These are phyloP conservation scores for Torulaspora gathmanii DNA, from an alignment of 805 yeast species.

Conservation along the genomic window DNA sequence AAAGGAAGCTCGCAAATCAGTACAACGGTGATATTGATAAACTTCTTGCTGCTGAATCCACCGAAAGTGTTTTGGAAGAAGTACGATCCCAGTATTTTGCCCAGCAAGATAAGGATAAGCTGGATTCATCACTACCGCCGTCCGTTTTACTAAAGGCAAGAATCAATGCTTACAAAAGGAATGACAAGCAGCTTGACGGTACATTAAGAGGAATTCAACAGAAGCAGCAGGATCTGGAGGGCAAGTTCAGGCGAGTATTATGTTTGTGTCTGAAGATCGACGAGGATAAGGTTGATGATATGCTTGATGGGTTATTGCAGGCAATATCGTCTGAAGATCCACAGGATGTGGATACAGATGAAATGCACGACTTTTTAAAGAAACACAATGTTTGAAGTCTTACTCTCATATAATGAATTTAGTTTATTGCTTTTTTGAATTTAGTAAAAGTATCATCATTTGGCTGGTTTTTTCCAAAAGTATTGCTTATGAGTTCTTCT, in stretches of 20 bases:
- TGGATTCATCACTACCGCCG: constrained; percentile 33
- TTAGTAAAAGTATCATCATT: constrained; percentile 10
- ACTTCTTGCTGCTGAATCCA: constrained; percentile 22
- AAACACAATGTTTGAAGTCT: constrained; percentile 39
- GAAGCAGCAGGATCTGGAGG: constrained; percentile 54
- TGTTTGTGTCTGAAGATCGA: constrained; percentile 87
- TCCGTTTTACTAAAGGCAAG: constrained; percentile 61
- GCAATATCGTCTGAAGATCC: constrained; percentile 84
- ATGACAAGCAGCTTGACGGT: constrained; percentile 52
- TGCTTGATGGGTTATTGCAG: constrained; percentile 77
- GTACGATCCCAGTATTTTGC: constrained; percentile 19
- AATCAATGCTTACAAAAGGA: constrained; percentile 70
- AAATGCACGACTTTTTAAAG: constrained; percentile 45
- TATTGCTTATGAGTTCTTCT: constrained; percentile 86
- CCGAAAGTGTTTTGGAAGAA: constrained; percentile 23
- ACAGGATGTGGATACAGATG: constrained; percentile 56
- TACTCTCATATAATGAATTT: neutral
- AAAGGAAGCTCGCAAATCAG: constrained; percentile 36
- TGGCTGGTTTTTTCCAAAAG: constrained; percentile 45
- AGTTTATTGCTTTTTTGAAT: neutral
- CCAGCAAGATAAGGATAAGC: constrained; percentile 12
- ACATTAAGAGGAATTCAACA: constrained; percentile 51
- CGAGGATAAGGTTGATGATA: constrained; percentile 69
- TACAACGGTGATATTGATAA: constrained; percentile 31
- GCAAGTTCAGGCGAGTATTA: constrained; percentile 82